Base-by-base conservation (phyloP, 2,329 filamentous ascomycete genomes). In the Botrytis sinoallii region DNA sequence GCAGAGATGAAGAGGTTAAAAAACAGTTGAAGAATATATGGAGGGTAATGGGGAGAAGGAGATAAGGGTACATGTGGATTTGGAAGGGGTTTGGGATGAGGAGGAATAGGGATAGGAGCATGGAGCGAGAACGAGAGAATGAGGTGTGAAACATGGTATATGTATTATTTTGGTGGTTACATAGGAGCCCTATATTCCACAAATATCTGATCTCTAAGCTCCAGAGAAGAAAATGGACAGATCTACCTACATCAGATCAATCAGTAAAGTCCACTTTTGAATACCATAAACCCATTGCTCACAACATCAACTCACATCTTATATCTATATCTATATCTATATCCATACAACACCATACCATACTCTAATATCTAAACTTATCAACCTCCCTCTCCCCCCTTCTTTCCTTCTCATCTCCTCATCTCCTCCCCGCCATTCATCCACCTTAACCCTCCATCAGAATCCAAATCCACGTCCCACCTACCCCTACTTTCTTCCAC, bases 21-120 rank as follows among this genome's bases (percentile, higher is more conserved):
- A 22, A 20, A 40, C 59, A 73, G 4, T 77, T 89, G 74, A 84
- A 82, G 70, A 84, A 84, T 69, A 80, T 90, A 25, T 88, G 87
- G 79, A 84, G 86, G 75, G 84, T 89, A 10, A 83, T 91, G 79
- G 83, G 22, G 89, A 91, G 81, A 90, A 90, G 81, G 89, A 89
- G 77, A 75, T 91, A 75, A 84, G 90, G 74, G 80, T 91, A 38
- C 87, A 88, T 81, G 82, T 88, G 70, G 85, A 89, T 77, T 79
- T 89, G 44, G 85, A 87, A 75, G 83, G 85, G 32, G n/a, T 52
- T 16, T 74, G 68, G 68, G 72, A 74, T 57, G 48, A 38, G 3
- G 35, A 57, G 48, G 66, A 40, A 18, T 55, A 38, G 29, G 22
- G 35, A n/a, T 40, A 38, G 59, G 32, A 38, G 59, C n/a, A 52